phyloP scores from a whole-genome alignment of 176 grass and related monocot species.

The Lolium rigidum region DNA sequence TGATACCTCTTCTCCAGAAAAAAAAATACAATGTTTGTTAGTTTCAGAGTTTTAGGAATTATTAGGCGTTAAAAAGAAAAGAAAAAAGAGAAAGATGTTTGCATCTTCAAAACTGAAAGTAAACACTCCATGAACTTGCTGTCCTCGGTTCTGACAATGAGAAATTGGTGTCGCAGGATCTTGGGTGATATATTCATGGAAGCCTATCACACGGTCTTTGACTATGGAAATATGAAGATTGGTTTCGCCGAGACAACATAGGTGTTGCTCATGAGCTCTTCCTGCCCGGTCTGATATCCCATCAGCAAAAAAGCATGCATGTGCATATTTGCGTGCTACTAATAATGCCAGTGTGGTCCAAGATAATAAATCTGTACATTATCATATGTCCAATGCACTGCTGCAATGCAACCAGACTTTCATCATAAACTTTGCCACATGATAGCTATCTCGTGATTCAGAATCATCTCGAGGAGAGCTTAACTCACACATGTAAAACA shows the following conservation, averaged over 20 bases:
- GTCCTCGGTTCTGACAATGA: background rate
- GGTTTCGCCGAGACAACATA: slow-evolving; percentile 79
- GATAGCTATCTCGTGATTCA: slow-evolving; percentile 25
- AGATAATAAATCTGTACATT: slow-evolving; percentile 36
- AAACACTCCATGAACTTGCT: background rate
- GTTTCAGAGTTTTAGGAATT: background rate
- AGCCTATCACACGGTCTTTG: slow-evolving; percentile 92
- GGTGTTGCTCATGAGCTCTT: background rate
- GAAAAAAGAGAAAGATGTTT: background rate
- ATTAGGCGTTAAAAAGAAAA: no score
- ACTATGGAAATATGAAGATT: slow-evolving; percentile 85
- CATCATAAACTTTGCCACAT: background rate
- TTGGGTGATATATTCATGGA: slow-evolving; percentile 97
- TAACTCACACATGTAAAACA: background rate
- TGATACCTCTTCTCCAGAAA: background rate
- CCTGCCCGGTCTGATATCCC: background rate
- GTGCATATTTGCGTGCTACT: slow-evolving; percentile 19
- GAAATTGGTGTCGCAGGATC: slow-evolving; percentile 55
- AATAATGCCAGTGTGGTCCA: no score
- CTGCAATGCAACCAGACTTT: background rate
- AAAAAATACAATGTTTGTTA: background rate
- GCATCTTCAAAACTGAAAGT: background rate
- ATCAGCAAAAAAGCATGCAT: slow-evolving; percentile 15
- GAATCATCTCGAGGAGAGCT: slow-evolving; percentile 78
- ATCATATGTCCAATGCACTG: slow-evolving; percentile 15